Evolutionary conservation across 2,329 filamentous ascomycete species (phyloP), one percentile per base, ranked within the genome.

Genomic region (Claviceps fusiformis): DNA sequence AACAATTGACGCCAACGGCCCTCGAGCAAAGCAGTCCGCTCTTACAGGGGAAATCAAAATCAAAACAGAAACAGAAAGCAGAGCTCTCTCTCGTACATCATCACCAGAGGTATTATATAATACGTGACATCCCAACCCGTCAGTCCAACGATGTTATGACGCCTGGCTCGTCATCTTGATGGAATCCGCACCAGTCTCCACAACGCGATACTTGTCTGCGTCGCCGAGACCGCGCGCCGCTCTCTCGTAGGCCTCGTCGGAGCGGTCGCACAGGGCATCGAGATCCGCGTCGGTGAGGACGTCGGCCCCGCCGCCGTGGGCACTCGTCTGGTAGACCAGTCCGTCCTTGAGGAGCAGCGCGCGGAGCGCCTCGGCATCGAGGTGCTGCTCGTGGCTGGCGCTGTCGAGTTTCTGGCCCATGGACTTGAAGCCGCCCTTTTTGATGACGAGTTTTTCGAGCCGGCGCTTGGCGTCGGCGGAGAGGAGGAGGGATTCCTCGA

Each of bases 401-500:
- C 76, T 63, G 54, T 76, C 73, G 61, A 80, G 75, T 62, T 83
- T 83, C 62, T 86, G 78, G 0, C 74, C 76, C 71, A 90, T 81
- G 11, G 79, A 83, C 60, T 78, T 82, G 69, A 95, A 92, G 5
- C 87, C 84, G 2, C 92, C 92, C 67, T 97, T 97, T 58, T 92
- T 87, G 64, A 98, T 98, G 7, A 98, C 89, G 0, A 98, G 76
- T 66, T 96, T 95, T 67, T 98, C 93, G 0, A 98, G 77, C 1
- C 91, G 80, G 0, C 93, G 85, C 70, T 98, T 98, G 1, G 87
- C 89, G 62, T 96, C 90, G 0, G 93, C 93, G 39, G 87, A 90
- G 62, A 90, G 80, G 0, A 97, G 80, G 0, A 97, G 76, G 6
- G 83, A 84, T 64, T 96, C 89, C 67, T 98, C 93, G 0, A 98